phyloP scores from a whole-genome alignment of 768 basidiomycete genomes.

The Strobilomyces dryophilus region DNA sequence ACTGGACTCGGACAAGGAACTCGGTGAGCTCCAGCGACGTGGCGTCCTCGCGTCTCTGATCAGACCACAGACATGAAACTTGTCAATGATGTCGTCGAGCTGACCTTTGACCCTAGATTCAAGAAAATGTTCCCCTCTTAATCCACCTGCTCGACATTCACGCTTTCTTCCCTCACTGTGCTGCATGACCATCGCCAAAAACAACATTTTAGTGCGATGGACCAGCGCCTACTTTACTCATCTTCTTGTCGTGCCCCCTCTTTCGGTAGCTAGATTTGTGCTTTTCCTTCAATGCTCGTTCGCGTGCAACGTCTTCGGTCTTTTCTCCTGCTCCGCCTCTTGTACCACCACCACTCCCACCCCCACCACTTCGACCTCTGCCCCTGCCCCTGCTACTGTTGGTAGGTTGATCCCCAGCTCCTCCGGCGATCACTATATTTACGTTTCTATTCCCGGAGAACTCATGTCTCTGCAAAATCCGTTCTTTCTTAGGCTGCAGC shows the following conservation, averaged over 20 bases:
- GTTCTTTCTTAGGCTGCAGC: constrained; percentile 66
- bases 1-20: constrained; percentile 47
- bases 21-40: constrained; percentile 46
- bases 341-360: constrained; percentile 38
- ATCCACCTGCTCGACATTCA: neutral
- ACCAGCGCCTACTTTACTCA: constrained; percentile 59
- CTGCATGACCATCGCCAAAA: neutral
- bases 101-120: constrained; percentile 58
- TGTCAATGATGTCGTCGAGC: constrained; percentile 57
- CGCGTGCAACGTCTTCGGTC: constrained; percentile 40
- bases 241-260: constrained; percentile 86
- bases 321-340: constrained; percentile 35
- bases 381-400: constrained; percentile 24
- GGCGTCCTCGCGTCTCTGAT: constrained; percentile 4
- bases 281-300: constrained; percentile 71
- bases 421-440: neutral
- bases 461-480: constrained; percentile 70
- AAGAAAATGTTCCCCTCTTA: constrained; percentile 42
- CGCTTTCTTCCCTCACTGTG: neutral
- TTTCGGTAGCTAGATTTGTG: constrained; percentile 80
- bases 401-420: constrained; percentile 1
- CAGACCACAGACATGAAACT: constrained; percentile 47
- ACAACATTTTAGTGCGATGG: constrained; percentile 20
- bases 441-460: constrained; percentile 59
- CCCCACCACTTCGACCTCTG: constrained; percentile 40